phyloP scores from a whole-genome alignment of 177 flowering plant genomes.

The Telopea speciosissima region DNA sequence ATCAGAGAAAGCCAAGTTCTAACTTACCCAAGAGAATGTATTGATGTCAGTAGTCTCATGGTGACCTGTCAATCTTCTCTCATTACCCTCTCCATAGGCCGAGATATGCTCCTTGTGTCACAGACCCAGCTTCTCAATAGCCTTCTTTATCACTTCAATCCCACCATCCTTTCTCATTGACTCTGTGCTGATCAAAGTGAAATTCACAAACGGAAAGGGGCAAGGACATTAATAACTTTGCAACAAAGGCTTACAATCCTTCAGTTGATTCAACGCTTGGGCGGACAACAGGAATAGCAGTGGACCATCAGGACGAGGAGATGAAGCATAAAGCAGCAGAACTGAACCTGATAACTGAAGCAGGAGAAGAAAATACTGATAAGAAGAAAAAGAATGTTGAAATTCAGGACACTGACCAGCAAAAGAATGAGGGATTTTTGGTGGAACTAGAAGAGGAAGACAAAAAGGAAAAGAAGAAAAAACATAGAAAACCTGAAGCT shows the following conservation, averaged over 20 bases:
- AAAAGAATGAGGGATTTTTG: no score
- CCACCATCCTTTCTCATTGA: constrained; percentile 35
- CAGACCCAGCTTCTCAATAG: constrained; percentile 29
- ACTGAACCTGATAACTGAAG: constrained; percentile 14
- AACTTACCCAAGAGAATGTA: constrained; percentile 29
- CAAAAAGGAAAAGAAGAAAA: constrained; percentile 41
- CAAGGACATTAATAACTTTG: no score
- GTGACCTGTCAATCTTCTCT: constrained; percentile 29
- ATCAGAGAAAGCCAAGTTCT: not conserved
- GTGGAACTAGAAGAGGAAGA: constrained; percentile 10
- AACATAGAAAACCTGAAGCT: constrained; percentile 13
- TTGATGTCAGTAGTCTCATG: constrained; percentile 35
- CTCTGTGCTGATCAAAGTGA: constrained; percentile 21
- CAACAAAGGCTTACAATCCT: constrained; percentile 87
- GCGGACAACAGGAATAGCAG: constrained; percentile 12
- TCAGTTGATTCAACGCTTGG: constrained; percentile 61
- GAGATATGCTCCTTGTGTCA: constrained; percentile 33
- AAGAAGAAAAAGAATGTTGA: constrained; percentile 16
- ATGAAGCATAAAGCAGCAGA: constrained; percentile 18
- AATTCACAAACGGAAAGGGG: no score
- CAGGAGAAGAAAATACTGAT: constrained; percentile 17
- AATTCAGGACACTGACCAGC: constrained; percentile 3
- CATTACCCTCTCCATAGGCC: constrained; percentile 37
- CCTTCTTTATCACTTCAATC: constrained; percentile 25
- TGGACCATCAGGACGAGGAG: constrained; percentile 17